Base-by-base conservation (phyloP, 2,329 filamentous ascomycete genomes). In the Lecanosticta acicola region DNA sequence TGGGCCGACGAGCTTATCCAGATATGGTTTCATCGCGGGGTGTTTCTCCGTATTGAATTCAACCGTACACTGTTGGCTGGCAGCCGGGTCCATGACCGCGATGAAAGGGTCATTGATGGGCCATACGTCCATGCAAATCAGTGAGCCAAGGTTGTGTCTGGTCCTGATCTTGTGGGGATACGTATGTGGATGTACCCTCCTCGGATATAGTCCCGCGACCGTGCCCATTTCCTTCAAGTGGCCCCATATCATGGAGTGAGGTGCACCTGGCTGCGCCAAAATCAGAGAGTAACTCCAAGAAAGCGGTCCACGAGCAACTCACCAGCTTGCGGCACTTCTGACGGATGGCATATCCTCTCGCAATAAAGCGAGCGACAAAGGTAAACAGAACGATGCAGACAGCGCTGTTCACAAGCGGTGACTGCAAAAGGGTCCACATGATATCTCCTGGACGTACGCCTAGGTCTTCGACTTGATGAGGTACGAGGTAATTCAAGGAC, bases 101-200 rank as follows among this genome's bases (percentile, higher is more conserved):
- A 57, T 48, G 16, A 58, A 45, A 1, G 49, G 48, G 26, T 53
- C 49, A 4, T 44, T 37, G 13, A 57, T 32, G 0, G 56, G 58
- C 55, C 55, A 60, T 10, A 53, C 41, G 32, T 60, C 58, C 7
- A 59, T 26, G 34, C 51, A 54, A 26, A 56, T 54, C 42, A 49
- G 49, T 4, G 45, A 43, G 3, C 44, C 44, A 9, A 56, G 47
- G 14, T 56, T 55, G 47, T 51, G 49, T 32, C 58, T 55, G 18
- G 49, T 50, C 36, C 41, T 41, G 2, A 59, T 18, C 7, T 36
- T 36, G n/a, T 29, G 16, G 9, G 51, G 39, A 35, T 48, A 53
- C 4, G 46, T 36, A 32, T 52, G 49, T 17, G 49, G 49, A 46
- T 52, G 51, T 8, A 46, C 41, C 19, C 44, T 34, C 3, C 36